These are phyloP conservation scores for Rhodotorula glutinis DNA, from an alignment of 1,284 basidiomycete genomes.

Conservation along the genomic window DNA sequence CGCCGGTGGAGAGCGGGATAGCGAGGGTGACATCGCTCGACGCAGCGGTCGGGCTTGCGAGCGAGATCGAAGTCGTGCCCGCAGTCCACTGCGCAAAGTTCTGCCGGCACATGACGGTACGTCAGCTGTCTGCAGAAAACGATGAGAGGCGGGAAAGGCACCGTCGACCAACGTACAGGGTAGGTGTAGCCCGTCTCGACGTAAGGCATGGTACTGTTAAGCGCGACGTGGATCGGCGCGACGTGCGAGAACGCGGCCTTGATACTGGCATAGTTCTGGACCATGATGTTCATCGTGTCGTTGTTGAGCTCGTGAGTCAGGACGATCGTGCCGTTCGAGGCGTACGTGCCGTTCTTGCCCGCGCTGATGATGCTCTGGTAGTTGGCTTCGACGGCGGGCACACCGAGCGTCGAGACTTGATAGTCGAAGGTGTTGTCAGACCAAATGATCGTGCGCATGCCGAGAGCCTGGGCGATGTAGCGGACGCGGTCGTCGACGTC, in stretches of 20 bases:
- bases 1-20: slow-evolving; percentile 24
- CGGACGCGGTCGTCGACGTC: slow-evolving; percentile 1
- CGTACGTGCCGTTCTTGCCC: slow-evolving; percentile 48
- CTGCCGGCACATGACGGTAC: not conserved
- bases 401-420: slow-evolving; percentile 17
- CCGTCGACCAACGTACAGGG: slow-evolving; percentile 12
- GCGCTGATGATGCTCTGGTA: slow-evolving; percentile 50
- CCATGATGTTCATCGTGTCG: slow-evolving; percentile 47
- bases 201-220: slow-evolving; percentile 52
- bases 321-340: slow-evolving; percentile 49
- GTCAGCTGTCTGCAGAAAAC: not conserved
- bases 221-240: slow-evolving; percentile 44
- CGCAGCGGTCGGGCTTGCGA: slow-evolving; percentile 26
- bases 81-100: slow-evolving; percentile 33
- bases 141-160: too few species aligned
- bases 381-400: slow-evolving; percentile 48
- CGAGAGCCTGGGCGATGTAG: slow-evolving; percentile 53
- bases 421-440: slow-evolving; percentile 49
- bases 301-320: slow-evolving; percentile 53
- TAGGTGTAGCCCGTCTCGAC: slow-evolving; percentile 46
- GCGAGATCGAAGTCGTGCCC: slow-evolving; percentile 33
- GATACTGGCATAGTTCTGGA: slow-evolving; percentile 26
- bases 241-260: slow-evolving; percentile 40
- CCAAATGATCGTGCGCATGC: slow-evolving; percentile 55
- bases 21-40: slow-evolving; percentile 13